Percentiles rank a stretch among this genome's conserved stretches.
Conservation (phyloP, 805 yeast genomes). For the Candida koratica region DNA sequence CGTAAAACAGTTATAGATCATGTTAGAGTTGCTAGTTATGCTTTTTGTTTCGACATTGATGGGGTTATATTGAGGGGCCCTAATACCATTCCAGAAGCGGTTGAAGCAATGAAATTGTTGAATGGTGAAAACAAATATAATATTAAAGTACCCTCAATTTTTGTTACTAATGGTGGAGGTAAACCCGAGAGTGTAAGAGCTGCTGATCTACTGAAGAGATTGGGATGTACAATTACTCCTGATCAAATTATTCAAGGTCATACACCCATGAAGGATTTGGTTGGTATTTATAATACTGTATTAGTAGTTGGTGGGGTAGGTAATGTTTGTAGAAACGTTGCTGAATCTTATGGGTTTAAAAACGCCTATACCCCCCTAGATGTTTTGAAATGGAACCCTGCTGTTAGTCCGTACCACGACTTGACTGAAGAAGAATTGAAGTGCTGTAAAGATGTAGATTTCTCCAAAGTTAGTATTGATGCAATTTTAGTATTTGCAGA, state of each 20-base stretch:
- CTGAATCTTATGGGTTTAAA: slow-evolving; percentile 77
- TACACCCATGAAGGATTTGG: slow-evolving; percentile 87
- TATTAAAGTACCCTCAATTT: slow-evolving; percentile 76
- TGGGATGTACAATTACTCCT: slow-evolving; percentile 57
- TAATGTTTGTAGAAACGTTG: slow-evolving; percentile 77
- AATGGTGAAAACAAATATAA: slow-evolving; percentile 76
- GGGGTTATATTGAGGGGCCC: slow-evolving; percentile 88
- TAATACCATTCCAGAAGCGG: slow-evolving; percentile 76
- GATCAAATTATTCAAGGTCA: slow-evolving; percentile 90
- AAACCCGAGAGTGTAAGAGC: slow-evolving; percentile 74
- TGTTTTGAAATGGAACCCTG: slow-evolving; percentile 80
- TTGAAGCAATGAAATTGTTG: slow-evolving; percentile 63
- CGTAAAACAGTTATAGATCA: slow-evolving; percentile 60
- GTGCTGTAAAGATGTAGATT: slow-evolving; percentile 57
- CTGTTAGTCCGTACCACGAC: slow-evolving; percentile 79
- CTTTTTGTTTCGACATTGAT: slow-evolving; percentile 90
- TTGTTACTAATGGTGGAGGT: slow-evolving; percentile 93
- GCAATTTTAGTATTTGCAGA: slow-evolving; percentile 89
- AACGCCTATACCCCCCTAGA: slow-evolving; percentile 81
- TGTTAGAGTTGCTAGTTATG: slow-evolving; percentile 71
- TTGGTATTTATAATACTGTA: slow-evolving; percentile 63
- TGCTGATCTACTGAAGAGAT: slow-evolving; percentile 59
- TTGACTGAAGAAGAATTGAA: slow-evolving; percentile 66
- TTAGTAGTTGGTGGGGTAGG: slow-evolving; percentile 88
- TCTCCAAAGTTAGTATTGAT: slow-evolving; percentile 63